Base-by-base conservation (phyloP, 1,284 basidiomycete genomes). In the Boletus albobrunnescens region DNA sequence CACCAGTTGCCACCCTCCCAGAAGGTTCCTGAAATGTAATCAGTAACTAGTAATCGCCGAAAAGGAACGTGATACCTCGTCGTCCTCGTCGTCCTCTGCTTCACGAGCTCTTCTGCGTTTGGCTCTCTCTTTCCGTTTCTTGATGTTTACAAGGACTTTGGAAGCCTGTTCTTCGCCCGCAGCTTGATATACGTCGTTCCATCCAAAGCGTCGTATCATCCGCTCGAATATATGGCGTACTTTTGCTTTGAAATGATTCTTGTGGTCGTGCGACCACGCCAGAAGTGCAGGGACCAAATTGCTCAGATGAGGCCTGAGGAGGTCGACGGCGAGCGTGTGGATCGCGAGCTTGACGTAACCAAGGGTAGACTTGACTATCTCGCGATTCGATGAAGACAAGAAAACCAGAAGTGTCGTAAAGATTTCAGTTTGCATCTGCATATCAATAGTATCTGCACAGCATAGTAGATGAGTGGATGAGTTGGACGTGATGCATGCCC, bases 231-330 rank as follows among this genome's bases (percentile, higher is more conserved):
- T 94, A 69, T 98, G 94, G 37, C 93, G 82, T 12, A 97, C 91
- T 72, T 97, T 98, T 46, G 81, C 77, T 69, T 99, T 99, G 81
- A 99, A 99, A 67, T 98, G 95, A 64, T 99, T 97, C 68, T 95
- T 95, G 73, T 99, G 94, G 65, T 97, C 94, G 61, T 95, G 91
- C 6, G 91, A 91, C 93, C 95, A 96, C 46, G 77, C 77, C 20
- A 99, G 75, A 14, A 99, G 76, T 0, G 87, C 88, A 0, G 92
- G 90, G 0, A 99, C 90, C 12, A 98, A 76, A 16, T 76, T 74
- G 23, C 77, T 74, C 12, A 99, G 75, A 60, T 94, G 85, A 0
- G 85, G 84, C 22, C 79, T 79, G 38, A 98, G 74, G 39, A 91
- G 67, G 5, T 85, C 78, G 0, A 74, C 60, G 0, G 91, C 78